Evolutionary conservation across 192 early-diverging fungal species (phyloP).

Genomic region (Backusella macrospora): DNA sequence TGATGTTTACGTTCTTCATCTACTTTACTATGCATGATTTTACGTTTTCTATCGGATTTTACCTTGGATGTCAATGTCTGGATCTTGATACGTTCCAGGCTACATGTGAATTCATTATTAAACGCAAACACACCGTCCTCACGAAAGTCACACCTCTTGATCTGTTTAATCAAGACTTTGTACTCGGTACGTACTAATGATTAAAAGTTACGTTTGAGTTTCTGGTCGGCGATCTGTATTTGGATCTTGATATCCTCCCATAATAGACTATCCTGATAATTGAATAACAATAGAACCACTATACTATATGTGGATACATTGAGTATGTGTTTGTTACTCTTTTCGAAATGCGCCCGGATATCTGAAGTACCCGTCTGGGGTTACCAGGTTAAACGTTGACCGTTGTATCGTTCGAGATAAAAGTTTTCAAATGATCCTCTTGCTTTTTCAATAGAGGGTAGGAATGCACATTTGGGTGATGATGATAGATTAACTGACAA

Average conservation of each 20-base stretch:
- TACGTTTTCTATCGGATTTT: conserved; percentile 77
- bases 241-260: conserved; percentile 63
- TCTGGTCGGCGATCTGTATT: conserved; percentile 73
- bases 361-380: conserved; percentile 85
- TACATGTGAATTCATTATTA: conserved; percentile 76
- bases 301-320: conserved; percentile 80
- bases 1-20: conserved; percentile 87
- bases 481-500: conserved; percentile 60
- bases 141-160: conserved; percentile 72
- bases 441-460: conserved; percentile 43
- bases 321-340: conserved; percentile 64
- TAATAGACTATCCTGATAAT: conserved; percentile 47
- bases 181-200: conserved; percentile 92
- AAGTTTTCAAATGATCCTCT: conserved; percentile 72
- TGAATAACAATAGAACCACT: conserved; percentile 77
- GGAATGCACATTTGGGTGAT: conserved; percentile 55
- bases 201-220: conserved; percentile 86
- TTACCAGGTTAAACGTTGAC: conserved; percentile 92
- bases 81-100: conserved; percentile 87
- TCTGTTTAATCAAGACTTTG: conserved; percentile 79
- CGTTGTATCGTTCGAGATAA: conserved; percentile 82
- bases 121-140: conserved; percentile 60
- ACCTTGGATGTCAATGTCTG: conserved; percentile 65
- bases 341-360: conserved; percentile 74
- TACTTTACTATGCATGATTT: conserved; percentile 81